phyloP scores from a whole-genome alignment of 2,329 filamentous ascomycete genomes.

The Aspergillus udagawae region DNA sequence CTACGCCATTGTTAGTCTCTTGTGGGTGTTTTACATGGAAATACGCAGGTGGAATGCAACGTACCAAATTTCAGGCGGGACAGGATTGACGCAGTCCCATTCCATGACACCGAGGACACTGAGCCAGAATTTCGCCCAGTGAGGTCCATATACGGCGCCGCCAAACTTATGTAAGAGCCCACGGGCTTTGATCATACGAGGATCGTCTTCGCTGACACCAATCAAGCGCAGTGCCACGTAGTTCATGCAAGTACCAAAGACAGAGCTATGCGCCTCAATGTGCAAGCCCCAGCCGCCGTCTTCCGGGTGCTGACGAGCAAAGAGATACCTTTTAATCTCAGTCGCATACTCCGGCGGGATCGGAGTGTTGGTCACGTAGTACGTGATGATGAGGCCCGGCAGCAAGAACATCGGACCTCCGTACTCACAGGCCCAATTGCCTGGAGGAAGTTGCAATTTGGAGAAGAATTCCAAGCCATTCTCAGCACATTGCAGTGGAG shows the following conservation, averaged over 20 bases:
- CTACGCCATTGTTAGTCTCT: conserved; percentile 25
- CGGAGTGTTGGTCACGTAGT: conserved; percentile 84
- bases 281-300: conserved; percentile 98
- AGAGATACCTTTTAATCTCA: conserved; percentile 90
- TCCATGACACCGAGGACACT: conserved; percentile 74
- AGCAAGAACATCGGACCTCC: conserved; percentile 95
- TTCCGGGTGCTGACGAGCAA: conserved; percentile 74
- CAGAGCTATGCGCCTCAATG: conserved; percentile 87
- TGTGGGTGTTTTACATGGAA: not conserved
- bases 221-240: conserved; percentile 78
- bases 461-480: conserved; percentile 90
- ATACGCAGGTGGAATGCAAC: conserved; percentile 13
- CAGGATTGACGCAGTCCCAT: conserved; percentile 93
- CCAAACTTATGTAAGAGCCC: conserved; percentile 78
- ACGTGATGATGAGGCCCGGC: conserved; percentile 77
- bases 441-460: conserved; percentile 78
- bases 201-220: conserved; percentile 78
- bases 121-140: conserved; percentile 98
- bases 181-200: conserved; percentile 79
- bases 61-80: conserved; percentile 86
- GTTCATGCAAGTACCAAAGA: conserved; percentile 86
- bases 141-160: conserved; percentile 76
- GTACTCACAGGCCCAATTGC: conserved; percentile 97
- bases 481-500: conserved; percentile 68
- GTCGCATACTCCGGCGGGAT: conserved; percentile 75